A percentile compares a stretch with the other conserved stretches of the same genome.
These are phyloP conservation scores for Vicia faba DNA, from an alignment of 306 rosid genomes.

Conservation along the genomic window DNA sequence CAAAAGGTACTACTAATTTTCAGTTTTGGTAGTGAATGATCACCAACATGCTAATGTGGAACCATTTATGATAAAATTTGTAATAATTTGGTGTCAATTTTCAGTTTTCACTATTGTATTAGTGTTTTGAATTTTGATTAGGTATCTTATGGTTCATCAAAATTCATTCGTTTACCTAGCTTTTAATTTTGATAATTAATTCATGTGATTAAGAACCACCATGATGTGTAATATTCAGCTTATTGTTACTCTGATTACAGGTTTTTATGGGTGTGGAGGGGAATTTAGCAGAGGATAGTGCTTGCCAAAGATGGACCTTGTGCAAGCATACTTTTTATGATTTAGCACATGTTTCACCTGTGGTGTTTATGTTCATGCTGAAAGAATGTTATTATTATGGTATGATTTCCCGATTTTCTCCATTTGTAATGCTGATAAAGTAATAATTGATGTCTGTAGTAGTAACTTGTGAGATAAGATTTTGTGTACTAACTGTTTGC, in stretches of 20 bases:
- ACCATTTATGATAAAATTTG: neutral
- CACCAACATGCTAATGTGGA: neutral
- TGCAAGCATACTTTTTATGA: conserved; percentile 71
- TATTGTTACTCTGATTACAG: conserved; percentile 14
- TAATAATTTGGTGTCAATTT: neutral
- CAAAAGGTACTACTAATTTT: neutral
- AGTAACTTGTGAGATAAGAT: neutral
- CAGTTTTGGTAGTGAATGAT: too few relatives aligned
- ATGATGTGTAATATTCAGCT: conserved; percentile 3
- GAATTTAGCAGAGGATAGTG: conserved; percentile 44
- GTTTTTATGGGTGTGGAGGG: conserved; percentile 66
- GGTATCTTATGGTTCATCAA: too few relatives aligned
- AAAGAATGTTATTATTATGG: conserved; percentile 80
- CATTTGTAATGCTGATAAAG: conserved; percentile 12
- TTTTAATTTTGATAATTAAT: neutral
- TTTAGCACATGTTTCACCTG: conserved; percentile 66
- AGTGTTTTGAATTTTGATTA: neutral
- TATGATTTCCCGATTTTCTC: conserved; percentile 48
- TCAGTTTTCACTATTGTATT: conserved; percentile 1
- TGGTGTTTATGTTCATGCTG: conserved; percentile 76
- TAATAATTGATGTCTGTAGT: conserved; percentile 11
- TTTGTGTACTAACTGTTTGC: conserved; percentile 25
- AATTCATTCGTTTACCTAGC: too few relatives aligned
- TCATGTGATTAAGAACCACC: neutral
- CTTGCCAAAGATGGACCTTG: conserved; percentile 44